phyloP scores from a whole-genome alignment of 495 filamentous ascomycete genomes.

The Friedmanniomyces endolithicus region DNA sequence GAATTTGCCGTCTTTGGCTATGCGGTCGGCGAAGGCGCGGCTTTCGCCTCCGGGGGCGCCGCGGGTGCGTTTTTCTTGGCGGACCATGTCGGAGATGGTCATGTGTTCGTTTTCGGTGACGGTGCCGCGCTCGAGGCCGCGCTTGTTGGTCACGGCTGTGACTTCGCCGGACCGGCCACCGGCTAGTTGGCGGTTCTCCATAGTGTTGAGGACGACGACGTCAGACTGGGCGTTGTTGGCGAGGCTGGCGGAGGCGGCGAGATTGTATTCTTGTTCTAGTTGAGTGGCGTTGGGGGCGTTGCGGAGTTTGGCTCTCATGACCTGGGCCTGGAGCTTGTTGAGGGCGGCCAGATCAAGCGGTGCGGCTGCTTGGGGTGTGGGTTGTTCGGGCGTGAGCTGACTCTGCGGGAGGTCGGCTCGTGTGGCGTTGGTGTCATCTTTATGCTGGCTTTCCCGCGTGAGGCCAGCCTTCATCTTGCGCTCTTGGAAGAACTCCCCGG shows the following conservation, averaged over 20 bases:
- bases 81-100: slow-evolving; percentile 89
- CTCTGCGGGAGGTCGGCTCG: slow-evolving; percentile 33
- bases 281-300: slow-evolving; percentile 57
- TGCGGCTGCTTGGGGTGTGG: slow-evolving; percentile 31
- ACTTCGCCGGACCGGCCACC: slow-evolving; percentile 61
- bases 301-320: slow-evolving; percentile 86
- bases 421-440: slow-evolving; percentile 31
- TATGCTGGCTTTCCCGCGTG: slow-evolving; percentile 21
- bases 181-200: slow-evolving; percentile 80
- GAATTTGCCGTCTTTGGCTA: slow-evolving; percentile 56
- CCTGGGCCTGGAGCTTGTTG: slow-evolving; percentile 79
- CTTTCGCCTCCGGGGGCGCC: slow-evolving; percentile 30
- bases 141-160: slow-evolving; percentile 57
- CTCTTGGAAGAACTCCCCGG: slow-evolving; percentile 74
- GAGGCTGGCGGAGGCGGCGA: slow-evolving; percentile 44
- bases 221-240: slow-evolving; percentile 48
- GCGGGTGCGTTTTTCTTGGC: slow-evolving; percentile 66
- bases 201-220: slow-evolving; percentile 69
- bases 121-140: slow-evolving; percentile 64
- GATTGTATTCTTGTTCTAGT: slow-evolving; percentile 77
- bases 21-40: slow-evolving; percentile 1
- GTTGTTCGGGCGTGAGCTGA: slow-evolving; percentile 31
- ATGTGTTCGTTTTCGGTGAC: slow-evolving; percentile 91
- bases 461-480: slow-evolving; percentile 45
- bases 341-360: slow-evolving; percentile 62